Evolutionary conservation across 2,329 filamentous ascomycete species (phyloP), one percentile per base, ranked within the genome.

Genomic region (Penicillium digitatum): DNA sequence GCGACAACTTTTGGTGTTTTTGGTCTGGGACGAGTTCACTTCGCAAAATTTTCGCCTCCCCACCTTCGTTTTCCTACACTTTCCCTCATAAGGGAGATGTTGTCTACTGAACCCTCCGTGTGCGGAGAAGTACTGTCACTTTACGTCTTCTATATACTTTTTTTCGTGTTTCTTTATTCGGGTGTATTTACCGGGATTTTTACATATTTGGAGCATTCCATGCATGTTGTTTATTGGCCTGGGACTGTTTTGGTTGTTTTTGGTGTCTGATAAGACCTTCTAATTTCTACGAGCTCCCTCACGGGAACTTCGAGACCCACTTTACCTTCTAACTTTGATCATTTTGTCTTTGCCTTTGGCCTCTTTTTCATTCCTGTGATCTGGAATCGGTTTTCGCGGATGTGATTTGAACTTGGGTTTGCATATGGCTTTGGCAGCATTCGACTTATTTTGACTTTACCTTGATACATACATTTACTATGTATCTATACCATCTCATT

Each of bases 191-290:
- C 54, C 56, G 47, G 50, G 56, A n/a, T 40, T 58, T 59, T 48
- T 64, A 65, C 56, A 64, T 62, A 63, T 59, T 63, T 42, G 63
- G 62, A 65, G 62, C 62, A 62, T 58, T 55, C 43, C 56, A 55
- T 57, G 62, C 62, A 60, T 64, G 57, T 55, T 64, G 46, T 57
- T 63, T 63, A 62, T 65, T 63, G 62, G 63, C 54, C 55, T 64
- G 62, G 60, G 59, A 60, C 54, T 39, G 50, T 53, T 49, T 55
- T 60, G 22, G 53, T 50, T 49, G 32, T 56, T 56, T 59, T 57
- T 62, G 55, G 55, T 59, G 62, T 62, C 52, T 49, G 57, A 63
- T 64, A 65, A 26, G 56, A 64, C 54, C 44, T 58, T 63, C 57
- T 65, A 59, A 64, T 61, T 63, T 60, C 57, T 57, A 44, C 48